Evolutionary conservation across 139 green algal genomes (phyloP), one percentile per base, ranked within the genome.

Genomic region (Picochlorum sp.): DNA sequence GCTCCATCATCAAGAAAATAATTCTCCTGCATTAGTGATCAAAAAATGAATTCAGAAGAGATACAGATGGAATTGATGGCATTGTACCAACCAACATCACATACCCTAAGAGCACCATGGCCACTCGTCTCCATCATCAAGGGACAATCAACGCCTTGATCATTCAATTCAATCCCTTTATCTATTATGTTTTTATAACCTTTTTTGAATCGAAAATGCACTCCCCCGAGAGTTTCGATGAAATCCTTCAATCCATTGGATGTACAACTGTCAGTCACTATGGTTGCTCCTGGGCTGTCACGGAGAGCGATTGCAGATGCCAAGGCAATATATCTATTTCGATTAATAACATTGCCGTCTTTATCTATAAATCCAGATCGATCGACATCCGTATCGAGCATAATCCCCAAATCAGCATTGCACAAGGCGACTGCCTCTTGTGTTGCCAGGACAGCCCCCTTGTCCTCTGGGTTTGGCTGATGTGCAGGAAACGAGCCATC

Each of bases 361-460:
- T 44, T 37, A 31, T 90, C 84, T 33, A 96, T 85, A 26, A 95
- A 82, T 8, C 80, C 84, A 7, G 63, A 81, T 29, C 91, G 81
- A 76, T 98, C 91, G 30, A 97, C 90, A 66, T 98, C 91, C 2
- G 91, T 98, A 73, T 98, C 91, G 53, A 97, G 90, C 28, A 96
- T 80, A 24, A 98, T 89, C 29, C 90, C 91, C 41, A 98, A 68
- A 53, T 98, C 88, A 1, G 91, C 86, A 0, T 69, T 63, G 7
- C 64, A 56, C n/a, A 30, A 29, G 3, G 31, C 32, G n/a, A 81
- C 70, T 18, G 68, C 55, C 1, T 53, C 24, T 49, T 68, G 72
- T 9, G 85, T 79, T 3, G 79, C 76, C 2, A 67, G 41, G 18
- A 80, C 68, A 20, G 91, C 91, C n/a, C 57, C 63, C 50, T 78